Evolutionary conservation across 306 rosid genomes (phyloP).

Genomic region (Trifolium repens): DNA sequence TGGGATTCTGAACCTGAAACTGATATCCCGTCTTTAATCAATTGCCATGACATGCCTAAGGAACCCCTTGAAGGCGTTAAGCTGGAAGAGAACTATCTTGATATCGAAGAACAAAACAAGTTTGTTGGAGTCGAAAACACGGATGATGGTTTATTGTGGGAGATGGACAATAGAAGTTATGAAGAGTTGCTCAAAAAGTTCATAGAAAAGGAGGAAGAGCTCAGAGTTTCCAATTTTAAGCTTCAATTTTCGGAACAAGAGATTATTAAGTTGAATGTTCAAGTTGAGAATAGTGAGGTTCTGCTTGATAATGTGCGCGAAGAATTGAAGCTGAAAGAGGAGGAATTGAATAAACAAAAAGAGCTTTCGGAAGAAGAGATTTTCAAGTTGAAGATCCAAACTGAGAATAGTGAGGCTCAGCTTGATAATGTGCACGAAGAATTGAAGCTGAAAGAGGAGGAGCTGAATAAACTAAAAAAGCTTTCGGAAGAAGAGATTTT

Average conservation of each 20-base stretch:
- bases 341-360: not conserved
- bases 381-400: constrained; percentile 47
- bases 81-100: constrained; percentile 48
- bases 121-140: constrained; percentile 38
- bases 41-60: constrained; percentile 40
- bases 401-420: not conserved
- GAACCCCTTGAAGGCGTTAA: constrained; percentile 28
- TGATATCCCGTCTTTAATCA: constrained; percentile 28
- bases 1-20: constrained; percentile 64
- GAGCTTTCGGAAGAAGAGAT: no score
- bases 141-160: constrained; percentile 33
- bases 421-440: not conserved
- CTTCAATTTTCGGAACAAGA: constrained; percentile 57
- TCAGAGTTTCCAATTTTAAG: constrained; percentile 46
- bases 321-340: constrained; percentile 37
- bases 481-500: not conserved
- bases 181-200: constrained; percentile 49
- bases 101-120: constrained; percentile 45
- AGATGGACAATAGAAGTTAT: constrained; percentile 40
- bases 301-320: constrained; percentile 43
- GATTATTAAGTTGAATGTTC: constrained; percentile 42
- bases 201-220: constrained; percentile 49
- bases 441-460: not conserved
- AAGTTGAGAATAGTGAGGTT: constrained; percentile 44
- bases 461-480: not conserved